Evolutionary conservation across 1,284 basidiomycete species (phyloP).

Genomic region (Phlebopus sp.): DNA sequence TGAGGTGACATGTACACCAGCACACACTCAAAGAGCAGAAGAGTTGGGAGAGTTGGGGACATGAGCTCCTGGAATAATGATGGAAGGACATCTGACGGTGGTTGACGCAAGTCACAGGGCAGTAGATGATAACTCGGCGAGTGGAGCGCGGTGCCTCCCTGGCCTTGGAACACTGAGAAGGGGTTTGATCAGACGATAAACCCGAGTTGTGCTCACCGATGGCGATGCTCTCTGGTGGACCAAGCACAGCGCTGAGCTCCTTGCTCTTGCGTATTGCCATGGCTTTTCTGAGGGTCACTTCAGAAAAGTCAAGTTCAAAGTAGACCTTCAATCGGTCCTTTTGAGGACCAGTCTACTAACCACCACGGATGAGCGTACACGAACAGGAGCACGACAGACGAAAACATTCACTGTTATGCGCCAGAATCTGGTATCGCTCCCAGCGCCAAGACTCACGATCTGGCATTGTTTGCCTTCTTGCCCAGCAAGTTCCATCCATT

Average conservation of each 20-base stretch:
- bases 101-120: conserved; percentile 68
- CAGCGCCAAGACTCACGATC: conserved; percentile 77
- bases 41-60: conserved; percentile 69
- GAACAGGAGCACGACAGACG: conserved; percentile 5
- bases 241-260: conserved; percentile 55
- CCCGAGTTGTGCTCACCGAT: conserved; percentile 36
- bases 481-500: conserved; percentile 54
- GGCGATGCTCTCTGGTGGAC: conserved; percentile 42
- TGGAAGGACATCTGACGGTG: conserved; percentile 44
- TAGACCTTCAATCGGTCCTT: conserved; percentile 57
- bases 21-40: conserved; percentile 89
- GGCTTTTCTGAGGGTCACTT: conserved; percentile 81
- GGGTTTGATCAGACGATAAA: not conserved
- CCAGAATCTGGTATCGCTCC: conserved; percentile 67
- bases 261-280: conserved; percentile 75
- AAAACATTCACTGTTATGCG: conserved; percentile 67
- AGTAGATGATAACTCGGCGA: conserved; percentile 72
- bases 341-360: conserved; percentile 50
- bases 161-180: conserved; percentile 38
- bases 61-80: conserved; percentile 44
- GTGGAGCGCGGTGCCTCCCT: conserved; percentile 68
- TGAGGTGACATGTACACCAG: conserved; percentile 81
- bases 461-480: conserved; percentile 54
- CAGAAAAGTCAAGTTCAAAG: conserved; percentile 88
- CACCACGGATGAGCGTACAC: conserved; percentile 2